These are phyloP conservation scores for Didymella arachidicola DNA, from an alignment of 2,329 filamentous ascomycete species.

Conservation along the genomic window DNA sequence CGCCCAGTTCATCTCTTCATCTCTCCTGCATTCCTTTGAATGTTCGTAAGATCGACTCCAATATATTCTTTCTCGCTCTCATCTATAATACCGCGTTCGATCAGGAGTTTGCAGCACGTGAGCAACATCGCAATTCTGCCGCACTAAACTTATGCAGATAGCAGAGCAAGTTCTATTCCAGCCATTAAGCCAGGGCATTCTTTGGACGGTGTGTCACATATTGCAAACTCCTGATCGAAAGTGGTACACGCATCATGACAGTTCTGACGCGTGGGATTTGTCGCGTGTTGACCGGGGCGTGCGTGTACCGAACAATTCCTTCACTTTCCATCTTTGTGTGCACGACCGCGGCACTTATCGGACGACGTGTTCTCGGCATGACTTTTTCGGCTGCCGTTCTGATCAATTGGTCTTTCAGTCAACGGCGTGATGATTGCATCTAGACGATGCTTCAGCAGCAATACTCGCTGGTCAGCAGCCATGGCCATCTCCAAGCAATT, in stretches of 20 bases:
- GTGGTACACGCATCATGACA: background rate
- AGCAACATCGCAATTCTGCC: too few species aligned
- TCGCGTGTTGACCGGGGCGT: background rate
- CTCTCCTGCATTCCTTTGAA: background rate
- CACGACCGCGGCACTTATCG: background rate
- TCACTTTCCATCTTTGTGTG: background rate
- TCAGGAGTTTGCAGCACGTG: too few species aligned
- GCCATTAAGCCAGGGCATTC: too few species aligned
- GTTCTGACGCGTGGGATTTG: background rate
- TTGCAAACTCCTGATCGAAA: too few species aligned
- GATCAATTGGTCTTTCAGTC: background rate
- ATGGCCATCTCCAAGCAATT: background rate
- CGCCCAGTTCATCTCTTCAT: background rate
- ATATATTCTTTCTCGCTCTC: too few species aligned
- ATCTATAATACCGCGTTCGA: too few species aligned
- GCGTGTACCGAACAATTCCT: background rate
- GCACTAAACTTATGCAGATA: too few species aligned
- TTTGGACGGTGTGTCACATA: too few species aligned
- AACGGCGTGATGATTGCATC: background rate
- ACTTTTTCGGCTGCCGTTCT: background rate
- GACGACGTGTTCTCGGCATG: background rate
- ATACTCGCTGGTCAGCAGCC: background rate
- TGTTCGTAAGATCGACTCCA: too few species aligned
- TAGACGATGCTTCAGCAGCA: background rate
- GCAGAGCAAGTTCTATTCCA: too few species aligned